A percentile compares a stretch with the other conserved stretches of the same genome.
These are phyloP conservation scores for Logfia minima DNA, from an alignment of 129 eudicot species.

Conservation along the genomic window DNA sequence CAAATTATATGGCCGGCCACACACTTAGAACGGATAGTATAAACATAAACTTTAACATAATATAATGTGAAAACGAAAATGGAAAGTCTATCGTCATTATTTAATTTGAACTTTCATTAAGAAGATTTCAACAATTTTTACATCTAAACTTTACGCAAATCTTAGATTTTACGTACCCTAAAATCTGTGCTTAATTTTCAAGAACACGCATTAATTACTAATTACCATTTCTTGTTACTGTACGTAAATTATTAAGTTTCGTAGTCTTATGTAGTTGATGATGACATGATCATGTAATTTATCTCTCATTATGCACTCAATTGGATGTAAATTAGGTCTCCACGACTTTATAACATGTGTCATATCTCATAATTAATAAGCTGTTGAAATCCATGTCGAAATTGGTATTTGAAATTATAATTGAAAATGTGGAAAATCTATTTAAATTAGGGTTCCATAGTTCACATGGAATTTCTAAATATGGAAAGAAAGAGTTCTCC, in stretches of 20 bases:
- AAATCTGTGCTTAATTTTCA: neutral
- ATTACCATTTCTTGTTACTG: neutral
- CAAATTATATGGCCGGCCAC: too few species aligned
- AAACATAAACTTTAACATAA: too few species aligned
- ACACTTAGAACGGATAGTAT: too few species aligned
- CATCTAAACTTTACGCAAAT: conserved; percentile 1
- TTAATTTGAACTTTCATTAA: too few species aligned
- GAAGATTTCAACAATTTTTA: too few species aligned
- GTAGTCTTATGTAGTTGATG: neutral
- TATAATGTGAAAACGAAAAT: too few species aligned
- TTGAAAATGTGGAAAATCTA: neutral
- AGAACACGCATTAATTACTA: neutral
- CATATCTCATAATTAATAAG: neutral
- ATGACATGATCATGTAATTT: conserved; percentile 17
- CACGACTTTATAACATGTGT: neutral
- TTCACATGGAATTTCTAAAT: conserved; percentile 24
- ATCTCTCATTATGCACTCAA: conserved; percentile 20
- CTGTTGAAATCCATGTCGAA: neutral
- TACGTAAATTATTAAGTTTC: neutral
- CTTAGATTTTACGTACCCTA: conserved; percentile 9
- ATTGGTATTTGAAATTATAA: neutral
- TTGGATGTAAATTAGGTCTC: conserved; percentile 13
- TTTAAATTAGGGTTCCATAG: conserved; percentile 12
- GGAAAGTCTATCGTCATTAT: too few species aligned
- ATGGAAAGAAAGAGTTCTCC: conserved; percentile 35